Conservation (phyloP, 2,329 filamentous ascomycete genomes). For the Trichoderma aggressivum region DNA sequence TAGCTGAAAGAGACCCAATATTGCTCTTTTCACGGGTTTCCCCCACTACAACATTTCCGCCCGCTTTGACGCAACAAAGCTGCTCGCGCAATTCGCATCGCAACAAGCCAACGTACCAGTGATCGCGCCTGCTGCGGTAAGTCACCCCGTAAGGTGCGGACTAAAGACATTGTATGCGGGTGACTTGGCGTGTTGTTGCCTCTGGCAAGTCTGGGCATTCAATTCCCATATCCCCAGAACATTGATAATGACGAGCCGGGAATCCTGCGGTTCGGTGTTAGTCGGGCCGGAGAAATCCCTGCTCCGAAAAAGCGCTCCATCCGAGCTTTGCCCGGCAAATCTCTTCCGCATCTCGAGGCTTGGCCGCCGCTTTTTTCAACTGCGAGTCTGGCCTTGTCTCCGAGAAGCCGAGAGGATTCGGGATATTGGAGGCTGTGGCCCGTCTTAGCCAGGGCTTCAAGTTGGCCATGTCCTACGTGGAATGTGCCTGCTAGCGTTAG, state of each 20-base stretch:
- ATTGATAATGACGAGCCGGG: slow-evolving; percentile 30
- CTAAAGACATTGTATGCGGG: slow-evolving; percentile 40
- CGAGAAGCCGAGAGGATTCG: slow-evolving; percentile 7
- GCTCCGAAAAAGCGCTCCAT: slow-evolving; percentile 1
- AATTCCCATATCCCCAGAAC: slow-evolving; percentile 5
- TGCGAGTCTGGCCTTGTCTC: not conserved
- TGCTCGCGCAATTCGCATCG: not conserved
- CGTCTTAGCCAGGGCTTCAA: not conserved
- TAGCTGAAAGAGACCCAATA: not conserved
- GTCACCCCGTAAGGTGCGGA: slow-evolving; percentile 46
- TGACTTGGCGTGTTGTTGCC: slow-evolving; percentile 19
- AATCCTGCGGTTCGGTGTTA: slow-evolving; percentile 31
- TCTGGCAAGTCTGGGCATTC: slow-evolving; percentile 7
- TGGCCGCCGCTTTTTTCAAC: not conserved
- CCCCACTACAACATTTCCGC: not conserved
- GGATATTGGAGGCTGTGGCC: slow-evolving; percentile 1
- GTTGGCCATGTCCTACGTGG: not conserved
- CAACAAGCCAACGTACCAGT: slow-evolving; percentile 41
- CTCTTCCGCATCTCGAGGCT: not conserved
- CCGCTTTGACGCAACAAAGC: not conserved
- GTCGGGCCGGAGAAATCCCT: slow-evolving; percentile 33
- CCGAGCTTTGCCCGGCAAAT: slow-evolving; percentile 15
- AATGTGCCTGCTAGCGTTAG: not conserved
- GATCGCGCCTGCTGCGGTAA: slow-evolving; percentile 57
- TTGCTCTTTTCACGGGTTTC: slow-evolving; percentile 3